Evolutionary conservation across 2,329 filamentous ascomycete species (phyloP).

Genomic region (Paradendryphiella salina): DNA sequence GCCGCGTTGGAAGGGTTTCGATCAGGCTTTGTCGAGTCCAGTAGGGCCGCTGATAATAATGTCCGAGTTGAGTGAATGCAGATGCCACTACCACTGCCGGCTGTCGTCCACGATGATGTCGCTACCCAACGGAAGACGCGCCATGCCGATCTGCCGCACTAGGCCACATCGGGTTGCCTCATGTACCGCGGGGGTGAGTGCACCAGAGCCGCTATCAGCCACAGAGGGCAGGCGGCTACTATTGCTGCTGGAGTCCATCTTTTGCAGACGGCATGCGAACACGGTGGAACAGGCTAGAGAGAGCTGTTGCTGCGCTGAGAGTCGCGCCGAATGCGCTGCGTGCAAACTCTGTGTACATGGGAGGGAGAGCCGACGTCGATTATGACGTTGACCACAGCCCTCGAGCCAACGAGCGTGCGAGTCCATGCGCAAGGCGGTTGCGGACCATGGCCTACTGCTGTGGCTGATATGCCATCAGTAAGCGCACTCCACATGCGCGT

Average conservation of each 20-base stretch:
- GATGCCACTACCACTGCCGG: background rate
- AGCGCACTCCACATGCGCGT: slow-evolving; percentile 17
- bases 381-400: slow-evolving; percentile 6
- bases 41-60: background rate
- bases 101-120: slow-evolving; percentile 14
- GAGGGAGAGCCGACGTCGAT: background rate
- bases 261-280: too few species aligned
- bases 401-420: slow-evolving; percentile 7
- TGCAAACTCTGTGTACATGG: background rate
- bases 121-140: slow-evolving; percentile 8
- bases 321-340: background rate
- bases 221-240: background rate
- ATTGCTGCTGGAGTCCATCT: background rate
- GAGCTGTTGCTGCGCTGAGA: background rate
- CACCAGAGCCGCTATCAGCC: background rate
- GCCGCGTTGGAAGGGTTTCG: background rate
- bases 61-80: background rate
- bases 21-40: background rate
- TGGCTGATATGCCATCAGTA: slow-evolving; percentile 19
- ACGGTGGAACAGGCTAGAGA: background rate
- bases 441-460: slow-evolving; percentile 8
- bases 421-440: slow-evolving; percentile 10
- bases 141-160: slow-evolving; percentile 10
- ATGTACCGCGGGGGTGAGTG: background rate
- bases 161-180: slow-evolving; percentile 10